Evolutionary conservation across 1,284 basidiomycete species (phyloP).

Genomic region (Gomphus bonarii): DNA sequence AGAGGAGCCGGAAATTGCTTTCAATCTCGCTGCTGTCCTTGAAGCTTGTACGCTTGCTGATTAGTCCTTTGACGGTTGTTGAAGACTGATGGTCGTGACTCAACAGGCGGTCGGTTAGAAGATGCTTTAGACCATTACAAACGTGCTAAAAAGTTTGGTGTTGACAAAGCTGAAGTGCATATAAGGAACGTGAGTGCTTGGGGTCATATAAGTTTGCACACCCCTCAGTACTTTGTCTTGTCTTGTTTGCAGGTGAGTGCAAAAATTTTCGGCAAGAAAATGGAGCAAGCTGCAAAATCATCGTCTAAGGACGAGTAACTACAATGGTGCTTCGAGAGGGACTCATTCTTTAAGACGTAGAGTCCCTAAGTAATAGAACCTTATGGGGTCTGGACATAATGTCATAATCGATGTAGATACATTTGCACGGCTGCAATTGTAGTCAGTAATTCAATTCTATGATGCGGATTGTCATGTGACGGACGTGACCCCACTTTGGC

Average conservation of each 20-base stretch:
- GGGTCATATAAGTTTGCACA: neutral
- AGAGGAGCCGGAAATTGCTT: conserved; percentile 90
- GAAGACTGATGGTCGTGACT: conserved; percentile 13
- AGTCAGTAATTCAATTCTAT: neutral
- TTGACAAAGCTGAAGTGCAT: conserved; percentile 78
- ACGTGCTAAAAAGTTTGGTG: conserved; percentile 66
- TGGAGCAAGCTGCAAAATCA: conserved; percentile 28
- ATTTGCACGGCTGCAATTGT: neutral
- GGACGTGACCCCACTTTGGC: neutral
- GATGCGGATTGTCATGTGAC: neutral
- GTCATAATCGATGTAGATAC: neutral
- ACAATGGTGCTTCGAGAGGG: neutral
- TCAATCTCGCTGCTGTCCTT: conserved; percentile 86
- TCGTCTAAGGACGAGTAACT: neutral
- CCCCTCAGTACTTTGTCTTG: conserved; percentile 2
- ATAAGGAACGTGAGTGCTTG: conserved; percentile 62
- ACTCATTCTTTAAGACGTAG: neutral
- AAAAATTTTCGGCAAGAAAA: conserved; percentile 63
- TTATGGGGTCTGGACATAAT: neutral
- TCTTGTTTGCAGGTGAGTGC: conserved; percentile 51
- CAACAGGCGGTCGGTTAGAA: conserved; percentile 64
- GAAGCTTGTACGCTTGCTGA: conserved; percentile 62
- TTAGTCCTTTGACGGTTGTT: conserved; percentile 9
- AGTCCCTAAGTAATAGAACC: too few species aligned
- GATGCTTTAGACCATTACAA: conserved; percentile 77